These are phyloP conservation scores for Alternaria longipes DNA, from an alignment of 2,329 filamentous ascomycete genomes.

Conservation along the genomic window DNA sequence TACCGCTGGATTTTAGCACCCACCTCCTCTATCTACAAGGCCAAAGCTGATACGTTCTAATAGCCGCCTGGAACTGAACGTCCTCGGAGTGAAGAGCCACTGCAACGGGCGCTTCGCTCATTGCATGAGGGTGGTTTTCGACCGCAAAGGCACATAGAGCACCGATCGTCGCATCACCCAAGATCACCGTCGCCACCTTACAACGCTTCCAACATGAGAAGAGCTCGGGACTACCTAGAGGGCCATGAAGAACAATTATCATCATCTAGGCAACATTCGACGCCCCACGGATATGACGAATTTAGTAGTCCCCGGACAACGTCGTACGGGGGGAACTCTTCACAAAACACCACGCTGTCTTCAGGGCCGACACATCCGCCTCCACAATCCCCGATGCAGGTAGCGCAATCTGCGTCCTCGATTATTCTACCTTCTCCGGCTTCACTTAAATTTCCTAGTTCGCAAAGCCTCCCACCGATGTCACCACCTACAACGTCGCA, in stretches of 20 bases:
- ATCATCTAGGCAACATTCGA: constrained; percentile 23
- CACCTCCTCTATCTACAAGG: background rate
- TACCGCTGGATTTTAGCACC: background rate
- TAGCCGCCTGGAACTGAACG: constrained; percentile 28
- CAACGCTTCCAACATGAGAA: constrained; percentile 31
- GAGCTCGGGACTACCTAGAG: constrained; percentile 34
- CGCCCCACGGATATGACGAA: constrained; percentile 22
- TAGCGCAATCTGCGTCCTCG: constrained; percentile 31
- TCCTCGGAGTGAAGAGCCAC: constrained; percentile 23
- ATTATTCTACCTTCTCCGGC: constrained; percentile 44
- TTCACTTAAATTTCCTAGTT: constrained; percentile 37
- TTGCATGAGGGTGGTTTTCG: constrained; percentile 34
- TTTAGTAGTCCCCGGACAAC: constrained; percentile 22
- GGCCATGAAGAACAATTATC: constrained; percentile 35
- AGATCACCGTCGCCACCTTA: constrained; percentile 24
- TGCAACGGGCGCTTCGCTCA: constrained; percentile 38
- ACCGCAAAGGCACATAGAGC: constrained; percentile 28
- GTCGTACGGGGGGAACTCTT: constrained; percentile 26
- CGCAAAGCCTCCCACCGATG: constrained; percentile 33
- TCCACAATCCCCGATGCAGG: constrained; percentile 40
- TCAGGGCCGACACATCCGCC: constrained; percentile 54
- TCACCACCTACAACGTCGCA: constrained; percentile 37
- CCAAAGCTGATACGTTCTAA: constrained; percentile 16
- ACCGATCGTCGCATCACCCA: constrained; percentile 19
- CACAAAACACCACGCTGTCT: constrained; percentile 51